Evolutionary conservation across 164 flowering plant species (phyloP), one percentile per base, ranked within the genome.

Genomic region (Vitis cinerea): DNA sequence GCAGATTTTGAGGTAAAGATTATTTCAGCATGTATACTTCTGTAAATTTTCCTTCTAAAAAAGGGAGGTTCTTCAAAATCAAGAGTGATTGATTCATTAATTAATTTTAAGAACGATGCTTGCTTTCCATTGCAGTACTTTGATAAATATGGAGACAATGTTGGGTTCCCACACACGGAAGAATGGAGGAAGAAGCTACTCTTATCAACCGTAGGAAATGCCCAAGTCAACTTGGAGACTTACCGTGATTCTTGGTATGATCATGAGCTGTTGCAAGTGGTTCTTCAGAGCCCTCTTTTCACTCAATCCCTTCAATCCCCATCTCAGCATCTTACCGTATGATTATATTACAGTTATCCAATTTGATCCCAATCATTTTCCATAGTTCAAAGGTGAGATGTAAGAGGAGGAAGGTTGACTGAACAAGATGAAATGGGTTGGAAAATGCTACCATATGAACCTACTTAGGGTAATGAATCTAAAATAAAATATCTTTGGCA

Each of bases 171-270:
- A 58, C 90, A 72, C 29, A 49, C 85, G 50, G 97, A 91, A 68
- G 88, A 90, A 53, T 93, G 98, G 97, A 87, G 86, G 83, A 93
- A 90, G 69, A 81, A 81, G 52, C 86, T 93, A 0, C 87, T 89
- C 50, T 0, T 88, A 48, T 80, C 89, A 6, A 81, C 89, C n/a
- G 0, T 88, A 9, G 71, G 14, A 52, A 90, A 86, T 70, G 67
- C 87, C 0, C 77, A 72, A 1, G 64, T 66, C 23, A 80, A 90
- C 68, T 75, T 93, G 77, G 98, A 91, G 78, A 87, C 90, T 0
- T 93, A 80, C 56, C 83, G 91, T 0, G 98, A 93, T 73, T 81
- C 78, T 0, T 86, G 82, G 78, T 84, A 89, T 27, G 86, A 93
- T 76, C 72, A 83, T 70, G 81, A 87, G 63, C 58, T 80, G 69